Evolutionary conservation across 192 early-diverging fungal genomes (phyloP).

Genomic region (Coemansia sp.): DNA sequence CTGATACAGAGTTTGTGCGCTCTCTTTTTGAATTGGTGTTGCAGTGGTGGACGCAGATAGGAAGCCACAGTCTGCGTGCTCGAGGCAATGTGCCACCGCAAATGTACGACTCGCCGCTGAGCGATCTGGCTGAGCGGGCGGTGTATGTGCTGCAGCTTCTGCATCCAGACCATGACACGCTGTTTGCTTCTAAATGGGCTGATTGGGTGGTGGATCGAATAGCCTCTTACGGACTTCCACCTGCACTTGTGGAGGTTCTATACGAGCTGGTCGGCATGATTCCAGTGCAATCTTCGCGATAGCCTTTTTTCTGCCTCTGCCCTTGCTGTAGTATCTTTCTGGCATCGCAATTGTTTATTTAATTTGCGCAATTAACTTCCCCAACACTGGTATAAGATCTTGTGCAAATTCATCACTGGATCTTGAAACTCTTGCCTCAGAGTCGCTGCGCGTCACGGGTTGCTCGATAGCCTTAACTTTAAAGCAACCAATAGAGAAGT

Average conservation of each 20-base stretch:
- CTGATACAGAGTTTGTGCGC: constrained; percentile 27
- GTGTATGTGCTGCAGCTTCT: constrained; percentile 47
- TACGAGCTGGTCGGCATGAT: constrained; percentile 43
- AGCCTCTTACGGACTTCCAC: constrained; percentile 13
- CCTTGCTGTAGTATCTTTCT: constrained; percentile 3
- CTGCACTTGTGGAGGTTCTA: constrained; percentile 32
- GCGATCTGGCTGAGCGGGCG: constrained; percentile 49
- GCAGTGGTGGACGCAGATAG: constrained; percentile 38
- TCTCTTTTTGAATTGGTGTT: constrained; percentile 41
- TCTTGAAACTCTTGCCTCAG: too few species aligned
- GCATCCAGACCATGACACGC: constrained; percentile 42
- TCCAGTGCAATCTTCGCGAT: constrained; percentile 18
- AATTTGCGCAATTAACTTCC: background rate
- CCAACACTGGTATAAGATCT: too few species aligned
- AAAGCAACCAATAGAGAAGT: too few species aligned
- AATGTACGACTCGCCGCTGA: constrained; percentile 32
- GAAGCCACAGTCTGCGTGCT: constrained; percentile 13
- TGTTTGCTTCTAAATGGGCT: constrained; percentile 36
- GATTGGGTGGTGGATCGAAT: constrained; percentile 44
- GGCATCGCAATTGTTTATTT: constrained; percentile 5
- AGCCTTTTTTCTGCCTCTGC: background rate
- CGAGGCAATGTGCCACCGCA: constrained; percentile 9
- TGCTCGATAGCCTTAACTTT: too few species aligned
- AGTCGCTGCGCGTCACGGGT: too few species aligned
- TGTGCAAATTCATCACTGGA: too few species aligned